Conservation (phyloP, 139 green algal species). For the Axilococcus clingmanii region DNA sequence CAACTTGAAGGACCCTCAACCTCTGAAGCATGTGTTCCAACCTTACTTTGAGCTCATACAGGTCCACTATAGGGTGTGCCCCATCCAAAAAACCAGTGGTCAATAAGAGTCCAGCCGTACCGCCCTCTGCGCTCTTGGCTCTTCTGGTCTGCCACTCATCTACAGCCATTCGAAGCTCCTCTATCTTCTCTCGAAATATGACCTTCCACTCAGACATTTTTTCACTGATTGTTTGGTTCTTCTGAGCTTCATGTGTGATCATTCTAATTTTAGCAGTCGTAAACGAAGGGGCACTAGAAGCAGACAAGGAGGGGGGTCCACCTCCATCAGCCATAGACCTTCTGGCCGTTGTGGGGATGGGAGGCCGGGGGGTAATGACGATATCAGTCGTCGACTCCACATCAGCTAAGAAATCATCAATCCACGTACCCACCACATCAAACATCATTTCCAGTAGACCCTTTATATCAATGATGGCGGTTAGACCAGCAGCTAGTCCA, state of each 20-base stretch:
- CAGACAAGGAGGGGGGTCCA: background rate
- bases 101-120: slow-evolving; percentile 19
- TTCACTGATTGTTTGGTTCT: slow-evolving; percentile 27
- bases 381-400: slow-evolving; percentile 15
- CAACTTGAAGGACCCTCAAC: slow-evolving; percentile 54
- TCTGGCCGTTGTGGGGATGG: background rate
- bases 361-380: background rate
- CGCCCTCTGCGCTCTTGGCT: background rate
- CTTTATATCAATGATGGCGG: slow-evolving; percentile 26
- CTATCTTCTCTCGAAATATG: slow-evolving; percentile 24
- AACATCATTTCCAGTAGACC: slow-evolving; percentile 78
- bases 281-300: background rate
- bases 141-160: slow-evolving; percentile 62
- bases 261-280: slow-evolving; percentile 39
- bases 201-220: slow-evolving; percentile 32
- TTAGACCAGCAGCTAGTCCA: slow-evolving; percentile 34
- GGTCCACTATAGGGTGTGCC: slow-evolving; percentile 66
- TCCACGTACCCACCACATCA: slow-evolving; percentile 42
- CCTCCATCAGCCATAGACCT: background rate
- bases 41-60: slow-evolving; percentile 78
- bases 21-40: slow-evolving; percentile 77
- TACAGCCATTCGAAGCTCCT: slow-evolving; percentile 46
- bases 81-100: slow-evolving; percentile 79
- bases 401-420: slow-evolving; percentile 51
- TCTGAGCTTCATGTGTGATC: slow-evolving; percentile 34